Evolutionary conservation across 2,329 filamentous ascomycete species (phyloP), one percentile per base, ranked within the genome.

Genomic region (Pseudopyrenochaeta lycopersici): DNA sequence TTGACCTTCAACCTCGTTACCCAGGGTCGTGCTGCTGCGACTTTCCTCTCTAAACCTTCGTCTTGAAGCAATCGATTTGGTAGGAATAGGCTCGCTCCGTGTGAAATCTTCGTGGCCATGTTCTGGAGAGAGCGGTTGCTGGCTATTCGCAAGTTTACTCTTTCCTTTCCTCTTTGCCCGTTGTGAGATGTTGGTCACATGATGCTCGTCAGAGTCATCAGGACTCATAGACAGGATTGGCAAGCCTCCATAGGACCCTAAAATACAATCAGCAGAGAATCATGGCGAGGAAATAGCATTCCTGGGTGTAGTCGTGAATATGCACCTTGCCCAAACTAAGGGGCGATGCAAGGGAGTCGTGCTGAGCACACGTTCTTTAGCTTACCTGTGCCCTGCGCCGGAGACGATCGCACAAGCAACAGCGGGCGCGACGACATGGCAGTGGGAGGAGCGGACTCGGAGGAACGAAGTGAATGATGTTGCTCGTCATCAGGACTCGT

Each of bases 191-290:
- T 46, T 58, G 54, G 59, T 67, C 65, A 72, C 65, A 65, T 71
- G 64, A 63, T 64, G 45, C 47, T 75, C 72, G 21, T 74, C 72
- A 18, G 76, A 74, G 41, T 72, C 67, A 44, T 66, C 66, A 45
- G 71, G 71, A 53, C 73, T 76, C 56, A 76, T 49, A 21, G 70
- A 77, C 32, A 78, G 71, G 36, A 82, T 64, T 4, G 83, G 84
- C 18, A 85, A 79, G 4, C 84, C 84, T 49, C 85, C 85, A 70
- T 88, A 88, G 14, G 85, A 86, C 18, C 84, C 83, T 68, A 39
- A 11, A 23, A 14, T 43, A 32, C 12, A 23, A 46, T 58, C 31
- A 55, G 57, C 52, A 51, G 47, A 54, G 48, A 38, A 18, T 33
- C 32, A 40, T 32, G 20, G 47, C 15, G 30, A 33, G 27, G 30